A percentile compares a stretch with the other conserved stretches of the same genome.
phyloP scores from a whole-genome alignment of 106 monocot genomes.

The Phalaenopsis aphrodite region DNA sequence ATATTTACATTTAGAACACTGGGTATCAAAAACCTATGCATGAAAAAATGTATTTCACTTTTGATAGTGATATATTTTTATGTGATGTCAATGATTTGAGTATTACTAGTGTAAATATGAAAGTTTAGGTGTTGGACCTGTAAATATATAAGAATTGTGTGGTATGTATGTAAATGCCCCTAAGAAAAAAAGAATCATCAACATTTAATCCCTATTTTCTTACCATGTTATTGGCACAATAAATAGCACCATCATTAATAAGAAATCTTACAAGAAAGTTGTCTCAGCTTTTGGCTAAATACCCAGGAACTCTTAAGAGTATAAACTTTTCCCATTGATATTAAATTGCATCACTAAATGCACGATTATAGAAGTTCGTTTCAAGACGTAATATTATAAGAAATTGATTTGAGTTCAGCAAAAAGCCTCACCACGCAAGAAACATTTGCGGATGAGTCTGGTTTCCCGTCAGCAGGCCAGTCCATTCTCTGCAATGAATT shows the following conservation, averaged over 20 bases:
- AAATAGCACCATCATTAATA: neutral
- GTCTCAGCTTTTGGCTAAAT: neutral
- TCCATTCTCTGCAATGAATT: conserved; percentile 86
- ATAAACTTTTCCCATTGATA: neutral
- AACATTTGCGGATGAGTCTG: conserved; percentile 27
- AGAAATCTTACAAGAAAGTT: neutral
- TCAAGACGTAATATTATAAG: neutral
- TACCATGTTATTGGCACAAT: neutral
- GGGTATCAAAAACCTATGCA: no score
- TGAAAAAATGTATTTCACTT: no score
- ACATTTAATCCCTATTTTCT: neutral
- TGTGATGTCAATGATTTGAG: no score
- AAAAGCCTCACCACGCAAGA: conserved; percentile 55
- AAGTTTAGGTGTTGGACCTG: no score
- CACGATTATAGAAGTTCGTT: neutral
- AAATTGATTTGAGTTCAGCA: neutral
- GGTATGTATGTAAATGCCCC: no score
- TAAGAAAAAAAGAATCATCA: neutral
- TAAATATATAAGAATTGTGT: no score
- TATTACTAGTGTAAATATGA: no score
- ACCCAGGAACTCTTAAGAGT: neutral
- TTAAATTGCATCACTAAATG: conserved; percentile 2
- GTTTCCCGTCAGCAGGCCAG: conserved; percentile 55
- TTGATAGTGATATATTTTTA: no score
- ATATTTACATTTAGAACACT: no score